phyloP scores from a whole-genome alignment of 192 early-diverging fungal species.

The Gryganskiella cystojenkinii region DNA sequence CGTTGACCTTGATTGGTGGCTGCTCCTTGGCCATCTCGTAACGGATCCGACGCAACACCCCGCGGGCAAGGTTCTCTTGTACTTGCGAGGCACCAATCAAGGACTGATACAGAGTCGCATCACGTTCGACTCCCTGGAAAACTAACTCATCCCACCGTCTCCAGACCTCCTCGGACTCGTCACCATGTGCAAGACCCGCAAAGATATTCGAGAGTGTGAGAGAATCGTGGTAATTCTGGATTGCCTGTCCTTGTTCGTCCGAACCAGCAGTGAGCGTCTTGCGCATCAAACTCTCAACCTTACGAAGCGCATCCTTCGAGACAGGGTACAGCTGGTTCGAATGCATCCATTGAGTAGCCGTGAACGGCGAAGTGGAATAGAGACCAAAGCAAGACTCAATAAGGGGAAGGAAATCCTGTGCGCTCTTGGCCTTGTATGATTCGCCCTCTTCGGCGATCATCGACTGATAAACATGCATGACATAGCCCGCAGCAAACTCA shows the following conservation, averaged over 20 bases:
- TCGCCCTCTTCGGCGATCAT: constrained; percentile 15
- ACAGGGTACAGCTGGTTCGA: constrained; percentile 40
- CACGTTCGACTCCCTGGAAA: constrained; percentile 30
- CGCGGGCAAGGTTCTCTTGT: constrained; percentile 32
- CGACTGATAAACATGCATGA: constrained; percentile 31
- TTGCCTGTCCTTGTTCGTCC: background rate
- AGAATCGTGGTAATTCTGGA: constrained; percentile 24
- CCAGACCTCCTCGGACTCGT: constrained; percentile 26
- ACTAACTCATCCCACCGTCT: constrained; percentile 36
- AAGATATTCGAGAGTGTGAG: constrained; percentile 25
- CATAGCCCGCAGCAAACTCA: background rate
- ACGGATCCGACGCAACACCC: constrained; percentile 14
- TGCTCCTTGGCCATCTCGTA: constrained; percentile 35
- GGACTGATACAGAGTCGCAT: constrained; percentile 40
- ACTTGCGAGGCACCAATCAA: constrained; percentile 36
- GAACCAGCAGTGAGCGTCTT: background rate
- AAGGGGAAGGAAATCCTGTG: constrained; percentile 33
- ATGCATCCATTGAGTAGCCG: constrained; percentile 43
- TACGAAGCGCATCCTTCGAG: constrained; percentile 5
- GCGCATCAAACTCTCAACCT: constrained; percentile 32
- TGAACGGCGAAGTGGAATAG: constrained; percentile 39
- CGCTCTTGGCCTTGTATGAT: constrained; percentile 12
- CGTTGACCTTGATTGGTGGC: constrained; percentile 21
- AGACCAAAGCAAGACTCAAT: constrained; percentile 39
- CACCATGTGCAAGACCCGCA: constrained; percentile 37